These are phyloP conservation scores for Arbutus unedo DNA, from an alignment of 148 eudicot species.

Conservation along the genomic window DNA sequence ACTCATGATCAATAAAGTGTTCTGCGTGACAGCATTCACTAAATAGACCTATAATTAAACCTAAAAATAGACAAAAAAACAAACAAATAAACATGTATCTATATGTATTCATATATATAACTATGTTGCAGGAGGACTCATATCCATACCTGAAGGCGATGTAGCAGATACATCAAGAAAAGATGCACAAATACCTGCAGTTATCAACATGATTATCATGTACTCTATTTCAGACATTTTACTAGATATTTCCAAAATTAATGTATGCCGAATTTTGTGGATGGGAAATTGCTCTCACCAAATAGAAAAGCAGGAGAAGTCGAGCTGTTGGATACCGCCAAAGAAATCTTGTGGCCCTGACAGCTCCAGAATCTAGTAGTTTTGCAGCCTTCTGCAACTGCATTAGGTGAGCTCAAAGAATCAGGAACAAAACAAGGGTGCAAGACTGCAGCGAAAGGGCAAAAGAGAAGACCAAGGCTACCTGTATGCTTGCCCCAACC, in stretches of 20 bases:
- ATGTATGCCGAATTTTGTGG: neutral
- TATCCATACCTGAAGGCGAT: conserved; percentile 86
- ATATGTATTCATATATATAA: neutral
- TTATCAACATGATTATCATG: conserved; percentile 15
- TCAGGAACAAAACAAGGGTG: conserved; percentile 4
- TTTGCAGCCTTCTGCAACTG: conserved; percentile 97
- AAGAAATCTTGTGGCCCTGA: conserved; percentile 87
- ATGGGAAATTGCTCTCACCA: conserved; percentile 42
- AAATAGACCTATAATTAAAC: neutral
- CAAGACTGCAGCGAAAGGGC: neutral
- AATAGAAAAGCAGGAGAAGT: conserved; percentile 68
- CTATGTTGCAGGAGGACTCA: conserved; percentile 4
- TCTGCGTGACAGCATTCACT: neutral
- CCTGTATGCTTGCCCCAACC: conserved; percentile 92
- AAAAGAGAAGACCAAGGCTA: conserved; percentile 25
- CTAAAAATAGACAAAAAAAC: neutral
- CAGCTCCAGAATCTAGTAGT: conserved; percentile 89
- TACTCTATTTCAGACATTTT: neutral
- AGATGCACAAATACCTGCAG: conserved; percentile 94
- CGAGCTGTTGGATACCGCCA: conserved; percentile 99
- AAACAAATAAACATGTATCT: neutral
- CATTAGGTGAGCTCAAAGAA: conserved; percentile 16
- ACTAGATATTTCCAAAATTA: neutral
- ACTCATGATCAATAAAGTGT: neutral
- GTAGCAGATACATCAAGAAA: conserved; percentile 94